phyloP scores from a whole-genome alignment of 2,329 filamentous ascomycete species.

The Metarhizium guizhouense region DNA sequence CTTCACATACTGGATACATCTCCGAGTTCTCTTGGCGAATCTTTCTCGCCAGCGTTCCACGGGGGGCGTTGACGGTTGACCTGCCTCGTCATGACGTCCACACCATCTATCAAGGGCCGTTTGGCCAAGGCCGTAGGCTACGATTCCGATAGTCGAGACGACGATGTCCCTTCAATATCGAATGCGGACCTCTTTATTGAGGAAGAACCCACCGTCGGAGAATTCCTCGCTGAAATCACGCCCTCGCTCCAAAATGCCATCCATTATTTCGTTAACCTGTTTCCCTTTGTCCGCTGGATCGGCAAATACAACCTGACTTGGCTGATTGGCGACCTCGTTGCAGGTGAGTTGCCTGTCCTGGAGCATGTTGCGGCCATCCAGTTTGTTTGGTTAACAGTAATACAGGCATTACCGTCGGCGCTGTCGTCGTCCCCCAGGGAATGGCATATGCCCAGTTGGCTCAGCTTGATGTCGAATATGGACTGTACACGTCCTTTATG shows the following conservation, averaged over 20 bases:
- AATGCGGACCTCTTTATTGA: conserved; percentile 30
- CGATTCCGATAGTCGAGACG: conserved; percentile 21
- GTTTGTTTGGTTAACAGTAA: background rate
- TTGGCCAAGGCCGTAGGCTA: conserved; percentile 23
- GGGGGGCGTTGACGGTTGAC: background rate
- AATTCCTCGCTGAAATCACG: conserved; percentile 29
- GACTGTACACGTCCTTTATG: conserved; percentile 74
- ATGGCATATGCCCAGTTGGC: conserved; percentile 45
- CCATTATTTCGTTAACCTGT: conserved; percentile 31
- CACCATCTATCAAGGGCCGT: conserved; percentile 14
- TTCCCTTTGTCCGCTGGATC: conserved; percentile 42
- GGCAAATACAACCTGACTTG: conserved; percentile 39
- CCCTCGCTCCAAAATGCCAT: conserved; percentile 22
- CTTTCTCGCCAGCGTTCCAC: background rate
- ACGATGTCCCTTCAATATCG: conserved; percentile 24
- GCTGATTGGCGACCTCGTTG: conserved; percentile 37
- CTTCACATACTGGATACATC: background rate
- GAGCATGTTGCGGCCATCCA: background rate
- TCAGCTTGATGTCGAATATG: conserved; percentile 38
- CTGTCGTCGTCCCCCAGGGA: conserved; percentile 44
- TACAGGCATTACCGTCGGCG: conserved; percentile 36
- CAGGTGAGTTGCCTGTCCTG: conserved; percentile 22
- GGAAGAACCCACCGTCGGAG: conserved; percentile 31
- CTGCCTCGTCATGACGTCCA: conserved; percentile 1
- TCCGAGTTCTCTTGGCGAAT: background rate